phyloP scores from a whole-genome alignment of 176 grass and related monocot species.

The Luzula sylvatica region DNA sequence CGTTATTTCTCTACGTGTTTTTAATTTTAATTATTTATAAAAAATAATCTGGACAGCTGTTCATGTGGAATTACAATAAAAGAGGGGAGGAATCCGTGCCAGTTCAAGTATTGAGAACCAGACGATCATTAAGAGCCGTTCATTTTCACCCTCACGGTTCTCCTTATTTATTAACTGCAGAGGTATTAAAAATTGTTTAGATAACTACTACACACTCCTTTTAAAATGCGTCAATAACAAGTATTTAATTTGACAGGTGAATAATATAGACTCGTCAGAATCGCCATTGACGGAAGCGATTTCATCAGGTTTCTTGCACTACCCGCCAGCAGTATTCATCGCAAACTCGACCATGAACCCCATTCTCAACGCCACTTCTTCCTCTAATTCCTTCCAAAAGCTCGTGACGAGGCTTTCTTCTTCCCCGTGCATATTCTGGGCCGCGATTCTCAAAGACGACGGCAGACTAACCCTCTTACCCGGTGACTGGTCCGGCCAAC shows the following conservation, averaged over 20 bases:
- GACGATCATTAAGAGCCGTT: constrained; percentile 92
- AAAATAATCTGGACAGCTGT: constrained; percentile 36
- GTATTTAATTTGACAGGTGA: constrained; percentile 51
- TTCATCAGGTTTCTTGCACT: constrained; percentile 87
- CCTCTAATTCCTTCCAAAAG: constrained; percentile 24
- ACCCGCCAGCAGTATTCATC: constrained; percentile 64
- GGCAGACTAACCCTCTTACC: constrained; percentile 20
- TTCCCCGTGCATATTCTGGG: constrained; percentile 26
- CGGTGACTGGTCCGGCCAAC: constrained; percentile 33
- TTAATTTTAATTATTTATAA: background rate
- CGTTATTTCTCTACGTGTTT: background rate
- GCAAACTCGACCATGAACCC: constrained; percentile 56
- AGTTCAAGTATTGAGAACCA: constrained; percentile 68
- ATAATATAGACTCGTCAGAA: constrained; percentile 84
- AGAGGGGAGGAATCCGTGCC: constrained; percentile 52
- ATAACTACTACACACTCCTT: background rate
- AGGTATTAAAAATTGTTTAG: constrained; percentile 49
- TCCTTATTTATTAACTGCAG: constrained; percentile 90
- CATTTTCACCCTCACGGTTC: constrained; percentile 97
- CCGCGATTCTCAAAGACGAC: constrained; percentile 29
- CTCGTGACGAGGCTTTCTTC: constrained; percentile 18
- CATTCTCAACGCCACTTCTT: constrained; percentile 37
- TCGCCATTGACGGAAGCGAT: constrained; percentile 69
- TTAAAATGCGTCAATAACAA: background rate
- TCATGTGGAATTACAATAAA: constrained; percentile 98